phyloP scores from a whole-genome alignment of 1,284 basidiomycete genomes.

The Heterobasidion irregulare region DNA sequence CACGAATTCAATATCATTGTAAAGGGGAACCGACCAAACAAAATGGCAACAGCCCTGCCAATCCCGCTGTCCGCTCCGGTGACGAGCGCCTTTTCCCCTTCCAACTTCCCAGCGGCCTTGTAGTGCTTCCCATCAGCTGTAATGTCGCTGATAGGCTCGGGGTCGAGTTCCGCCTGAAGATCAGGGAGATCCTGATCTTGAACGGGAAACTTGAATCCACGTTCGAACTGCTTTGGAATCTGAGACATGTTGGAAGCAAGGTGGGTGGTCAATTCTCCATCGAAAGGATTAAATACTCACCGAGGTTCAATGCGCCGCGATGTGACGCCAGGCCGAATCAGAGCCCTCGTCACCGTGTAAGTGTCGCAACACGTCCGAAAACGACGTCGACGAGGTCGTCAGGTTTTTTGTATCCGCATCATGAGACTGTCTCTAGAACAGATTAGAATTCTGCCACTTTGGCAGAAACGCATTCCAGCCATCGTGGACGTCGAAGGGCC shows the following conservation, averaged over 20 bases:
- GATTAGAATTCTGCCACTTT: no score
- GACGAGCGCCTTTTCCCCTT: conserved; percentile 38
- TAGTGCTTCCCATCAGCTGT: conserved; percentile 38
- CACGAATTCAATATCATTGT: conserved; percentile 6
- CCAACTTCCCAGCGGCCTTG: conserved; percentile 32
- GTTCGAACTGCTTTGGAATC: conserved; percentile 20
- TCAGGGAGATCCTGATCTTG: conserved; percentile 20
- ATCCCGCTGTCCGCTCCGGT: conserved; percentile 46
- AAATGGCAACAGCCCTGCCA: conserved; percentile 27
- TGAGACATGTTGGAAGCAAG: conserved; percentile 1
- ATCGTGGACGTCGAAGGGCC: no score
- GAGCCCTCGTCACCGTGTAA: neutral
- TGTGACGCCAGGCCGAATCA: neutral
- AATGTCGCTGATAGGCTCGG: conserved; percentile 38
- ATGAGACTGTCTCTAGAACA: no score
- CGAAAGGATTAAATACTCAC: neutral
- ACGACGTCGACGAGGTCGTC: no score
- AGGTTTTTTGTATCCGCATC: no score
- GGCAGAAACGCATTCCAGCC: no score
- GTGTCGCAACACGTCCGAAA: neutral
- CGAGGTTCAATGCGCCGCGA: neutral
- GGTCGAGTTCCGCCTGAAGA: conserved; percentile 23
- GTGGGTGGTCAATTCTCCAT: neutral
- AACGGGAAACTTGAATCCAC: conserved; percentile 23
- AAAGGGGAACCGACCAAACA: conserved; percentile 8